Evolutionary conservation across 2,329 filamentous ascomycete species (phyloP), one percentile per base, ranked within the genome.

Genomic region (Alternaria dauci): DNA sequence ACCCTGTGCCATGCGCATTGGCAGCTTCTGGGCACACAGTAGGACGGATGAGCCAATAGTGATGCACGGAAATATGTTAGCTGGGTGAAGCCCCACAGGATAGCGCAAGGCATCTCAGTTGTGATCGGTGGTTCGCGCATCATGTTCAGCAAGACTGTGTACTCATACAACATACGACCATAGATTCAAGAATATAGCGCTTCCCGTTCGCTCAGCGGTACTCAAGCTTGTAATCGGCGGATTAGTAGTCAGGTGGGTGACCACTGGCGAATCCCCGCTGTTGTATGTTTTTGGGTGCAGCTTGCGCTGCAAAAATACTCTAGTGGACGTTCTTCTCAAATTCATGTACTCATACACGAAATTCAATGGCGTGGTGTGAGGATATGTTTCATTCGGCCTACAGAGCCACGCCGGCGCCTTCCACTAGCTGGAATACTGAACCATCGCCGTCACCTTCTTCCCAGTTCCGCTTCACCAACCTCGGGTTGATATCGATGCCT

Each of bases 401-500:
- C 32, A 55, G 42, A 11, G 34, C 57, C 26, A 60, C 60, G 8
- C 63, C 58, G 25, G 46, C 42, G 3, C 63, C 59, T 23, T 68
- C 65, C 28, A 66, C 44, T 7, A 68, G 18, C 14, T 48, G 46
- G 5, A 48, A 55, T 11, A 58, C 47, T 20, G 43, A 58, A 18
- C 36, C 36, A 16, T 53, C 26, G 4, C 48, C 36, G 18, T 48
- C 48, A 4, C 36, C 59, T 8, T 25, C 39, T 18, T 43, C 56
- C 36, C 67, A 58, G 4, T 57, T 63, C 26, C 54, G 46, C 41
- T 59, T 65, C 18, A 66, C 56, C 38, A 76, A 36, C 23, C 65
- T 66, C 0, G 74, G 75, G 18, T 59, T 63, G 18, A 78, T 56
- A 1, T 71, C 60, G 3, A 72, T 68, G 0, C 69, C 69, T 25